Percentiles rank a stretch among this genome's conserved stretches.
Evolutionary conservation across 2,329 filamentous ascomycete species (phyloP).

Genomic region (Davidsoniella eucalypti): DNA sequence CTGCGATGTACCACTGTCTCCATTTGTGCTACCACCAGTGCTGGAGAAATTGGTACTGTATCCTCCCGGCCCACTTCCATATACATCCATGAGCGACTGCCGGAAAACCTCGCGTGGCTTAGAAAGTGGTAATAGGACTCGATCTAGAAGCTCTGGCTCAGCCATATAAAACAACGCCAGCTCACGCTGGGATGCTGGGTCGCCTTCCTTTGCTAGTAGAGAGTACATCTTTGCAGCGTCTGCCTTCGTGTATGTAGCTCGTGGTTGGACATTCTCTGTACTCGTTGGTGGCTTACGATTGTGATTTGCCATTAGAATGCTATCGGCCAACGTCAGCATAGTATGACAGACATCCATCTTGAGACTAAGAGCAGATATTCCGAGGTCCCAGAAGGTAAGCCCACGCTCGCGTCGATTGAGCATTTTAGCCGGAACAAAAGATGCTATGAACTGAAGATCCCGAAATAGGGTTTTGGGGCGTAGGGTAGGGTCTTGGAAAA

Average conservation of each 20-base stretch:
- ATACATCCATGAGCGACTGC: constrained; percentile 63
- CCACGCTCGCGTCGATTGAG: constrained; percentile 46
- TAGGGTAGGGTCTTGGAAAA: constrained; percentile 51
- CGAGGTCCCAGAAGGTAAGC: constrained; percentile 82
- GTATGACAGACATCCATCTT: constrained; percentile 78
- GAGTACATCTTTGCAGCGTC: constrained; percentile 83
- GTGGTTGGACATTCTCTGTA: constrained; percentile 17
- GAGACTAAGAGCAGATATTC: constrained; percentile 69
- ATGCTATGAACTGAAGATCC: constrained; percentile 59
- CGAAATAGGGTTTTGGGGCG: constrained; percentile 70
- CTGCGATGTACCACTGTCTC: constrained; percentile 12
- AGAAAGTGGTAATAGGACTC: constrained; percentile 68
- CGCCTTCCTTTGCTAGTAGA: constrained; percentile 82
- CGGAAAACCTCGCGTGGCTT: constrained; percentile 83
- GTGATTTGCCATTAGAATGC: constrained; percentile 36
- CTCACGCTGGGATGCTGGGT: constrained; percentile 70
- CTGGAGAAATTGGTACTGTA: constrained; percentile 16
- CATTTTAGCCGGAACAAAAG: constrained; percentile 43
- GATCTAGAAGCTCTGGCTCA: constrained; percentile 67
- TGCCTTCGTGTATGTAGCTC: constrained; percentile 45
- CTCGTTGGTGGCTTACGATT: constrained; percentile 5
- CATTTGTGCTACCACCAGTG: constrained; percentile 14
- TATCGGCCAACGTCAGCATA: constrained; percentile 48
- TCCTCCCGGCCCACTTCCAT: constrained; percentile 25
- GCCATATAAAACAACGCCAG: constrained; percentile 86